These are phyloP conservation scores for Talaromyces albobiverticillius DNA, from an alignment of 2,329 filamentous ascomycete genomes.

Conservation along the genomic window DNA sequence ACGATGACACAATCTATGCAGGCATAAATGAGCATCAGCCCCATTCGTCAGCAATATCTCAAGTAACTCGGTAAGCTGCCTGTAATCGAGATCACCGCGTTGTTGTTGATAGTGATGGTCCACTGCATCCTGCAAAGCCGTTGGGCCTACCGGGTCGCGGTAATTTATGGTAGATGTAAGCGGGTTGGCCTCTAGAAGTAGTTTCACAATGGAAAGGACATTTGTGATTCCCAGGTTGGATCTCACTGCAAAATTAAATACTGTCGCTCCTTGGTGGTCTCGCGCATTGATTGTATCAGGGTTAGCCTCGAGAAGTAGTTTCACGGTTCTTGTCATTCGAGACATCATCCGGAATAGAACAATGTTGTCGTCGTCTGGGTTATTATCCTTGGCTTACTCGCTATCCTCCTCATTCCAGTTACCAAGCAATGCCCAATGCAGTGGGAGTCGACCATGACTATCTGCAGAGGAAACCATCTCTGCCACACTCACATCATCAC, in stretches of 20 bases:
- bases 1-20: slow-evolving; percentile 19
- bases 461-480: slow-evolving; percentile 16
- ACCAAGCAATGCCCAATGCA: slow-evolving; percentile 17
- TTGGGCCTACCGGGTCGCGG: too few relatives aligned
- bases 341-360: slow-evolving; percentile 13
- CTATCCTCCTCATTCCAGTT: too few relatives aligned
- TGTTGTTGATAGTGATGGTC: too few relatives aligned
- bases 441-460: slow-evolving; percentile 15
- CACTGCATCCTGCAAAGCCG: too few relatives aligned
- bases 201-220: slow-evolving; percentile 11
- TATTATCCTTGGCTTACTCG: slow-evolving; percentile 10
- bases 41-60: slow-evolving; percentile 18
- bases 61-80: background rate
- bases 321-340: slow-evolving; percentile 17
- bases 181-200: too few relatives aligned
- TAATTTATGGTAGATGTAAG: too few relatives aligned
- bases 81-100: too few relatives aligned
- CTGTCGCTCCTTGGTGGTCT: slow-evolving; percentile 19
- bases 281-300: slow-evolving; percentile 18
- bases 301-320: slow-evolving; percentile 20
- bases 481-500: background rate
- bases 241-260: slow-evolving; percentile 18
- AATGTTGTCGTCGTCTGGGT: slow-evolving; percentile 5
- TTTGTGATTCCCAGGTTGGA: slow-evolving; percentile 15
- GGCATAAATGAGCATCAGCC: slow-evolving; percentile 17